Evolutionary conservation across 2,329 filamentous ascomycete genomes (phyloP).

Genomic region (Fusarium tupiense): DNA sequence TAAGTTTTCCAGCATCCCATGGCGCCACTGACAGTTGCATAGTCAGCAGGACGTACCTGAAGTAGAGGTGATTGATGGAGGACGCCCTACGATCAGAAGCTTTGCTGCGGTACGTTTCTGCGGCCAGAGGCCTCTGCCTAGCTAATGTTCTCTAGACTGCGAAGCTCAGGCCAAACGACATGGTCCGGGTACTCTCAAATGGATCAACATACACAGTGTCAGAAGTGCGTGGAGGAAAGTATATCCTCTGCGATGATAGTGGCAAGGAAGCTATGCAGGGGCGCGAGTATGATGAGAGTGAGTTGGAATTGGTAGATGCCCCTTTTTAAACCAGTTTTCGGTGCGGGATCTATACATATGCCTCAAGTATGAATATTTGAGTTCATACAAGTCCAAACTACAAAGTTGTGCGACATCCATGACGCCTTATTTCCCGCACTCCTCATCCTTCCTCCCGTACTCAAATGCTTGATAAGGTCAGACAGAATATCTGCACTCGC

Average conservation of each 20-base stretch:
- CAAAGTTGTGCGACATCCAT: neutral
- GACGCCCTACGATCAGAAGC: neutral
- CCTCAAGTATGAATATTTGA: rapidly evolving
- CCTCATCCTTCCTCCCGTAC: neutral
- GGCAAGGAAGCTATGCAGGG: neutral
- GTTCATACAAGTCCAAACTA: neutral
- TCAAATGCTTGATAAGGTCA: neutral
- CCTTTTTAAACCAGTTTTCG: rapidly evolving
- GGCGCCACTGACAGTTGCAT: neutral
- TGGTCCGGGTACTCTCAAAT: neutral
- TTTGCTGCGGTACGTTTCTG: neutral
- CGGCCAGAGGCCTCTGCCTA: rapidly evolving
- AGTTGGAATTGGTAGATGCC: neutral
- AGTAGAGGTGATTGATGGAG: neutral
- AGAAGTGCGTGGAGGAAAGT: neutral
- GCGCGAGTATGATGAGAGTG: neutral
- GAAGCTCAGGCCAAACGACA: neutral
- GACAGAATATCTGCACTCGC: neutral
- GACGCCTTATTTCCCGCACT: neutral
- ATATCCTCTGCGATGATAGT: neutral
- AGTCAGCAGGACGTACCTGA: neutral
- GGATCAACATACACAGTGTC: neutral
- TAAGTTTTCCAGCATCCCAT: rapidly evolving
- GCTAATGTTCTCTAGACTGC: rapidly evolving
- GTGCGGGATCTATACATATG: rapidly evolving